Evolutionary conservation across 257 asterid species (phyloP), one percentile per base, ranked within the genome.

Genomic region (Nicotiana obtusifolia): DNA sequence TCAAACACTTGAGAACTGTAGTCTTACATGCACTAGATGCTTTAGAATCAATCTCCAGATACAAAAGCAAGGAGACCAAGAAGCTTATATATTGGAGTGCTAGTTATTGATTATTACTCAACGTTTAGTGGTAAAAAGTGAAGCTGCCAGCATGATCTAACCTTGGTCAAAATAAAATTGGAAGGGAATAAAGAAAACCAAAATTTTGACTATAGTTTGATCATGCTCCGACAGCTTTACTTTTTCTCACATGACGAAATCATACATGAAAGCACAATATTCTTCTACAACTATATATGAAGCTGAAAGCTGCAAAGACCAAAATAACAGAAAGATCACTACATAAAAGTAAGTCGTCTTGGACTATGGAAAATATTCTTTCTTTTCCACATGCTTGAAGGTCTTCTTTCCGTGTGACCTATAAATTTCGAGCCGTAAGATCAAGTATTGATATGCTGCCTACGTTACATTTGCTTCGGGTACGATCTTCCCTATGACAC

Each of bases 381-480:
- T 52, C 17, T 52, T 52, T 52, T 52, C 57, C 5, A 13, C 57
- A 14, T 52, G 17, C 19, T n/a, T n/a, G n/a, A n/a, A n/a, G n/a
- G n/a, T n/a, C n/a, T n/a, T n/a, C n/a, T n/a, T n/a, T n/a, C n/a
- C 0, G 4, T 9, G 1, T 41, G 13, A 41, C 13, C 0, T 8
- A 3, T 41, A n/a, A n/a, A n/a, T n/a, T n/a, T n/a, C n/a, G n/a
- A n/a, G n/a, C n/a, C n/a, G n/a, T n/a, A n/a, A n/a, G n/a, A n/a
- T n/a, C n/a, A n/a, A n/a, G n/a, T n/a, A n/a, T n/a, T n/a, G n/a
- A n/a, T n/a, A n/a, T n/a, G 10, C 0, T 8, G 11, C 0, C 0
- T 41, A 41, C 0, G 2, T 8, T 41, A 41, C 11, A 41, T 0
- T 0, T 41, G 0, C 11, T 41, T 41, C 0, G 11, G 11, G 2